phyloP scores from a whole-genome alignment of 768 basidiomycete genomes.

The Leccinum ochraceum region DNA sequence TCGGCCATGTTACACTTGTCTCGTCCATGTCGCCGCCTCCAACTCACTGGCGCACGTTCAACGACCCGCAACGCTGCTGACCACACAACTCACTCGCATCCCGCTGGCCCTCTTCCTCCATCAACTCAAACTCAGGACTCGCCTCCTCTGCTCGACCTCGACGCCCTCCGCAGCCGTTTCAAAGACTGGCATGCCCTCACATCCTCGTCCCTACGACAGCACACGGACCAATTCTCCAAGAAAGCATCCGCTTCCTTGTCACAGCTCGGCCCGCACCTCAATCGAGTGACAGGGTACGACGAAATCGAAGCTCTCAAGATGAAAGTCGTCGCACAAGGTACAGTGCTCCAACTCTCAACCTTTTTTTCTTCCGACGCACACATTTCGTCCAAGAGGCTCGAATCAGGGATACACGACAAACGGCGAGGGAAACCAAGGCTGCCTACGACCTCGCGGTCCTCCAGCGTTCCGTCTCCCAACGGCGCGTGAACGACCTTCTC shows the following conservation, averaged over 20 bases:
- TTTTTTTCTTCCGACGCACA: constrained; percentile 1
- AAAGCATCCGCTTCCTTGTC: constrained; percentile 62
- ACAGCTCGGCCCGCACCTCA: constrained; percentile 75
- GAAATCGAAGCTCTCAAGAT: constrained; percentile 82
- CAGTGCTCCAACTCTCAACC: constrained; percentile 23
- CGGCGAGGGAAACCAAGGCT: constrained; percentile 70
- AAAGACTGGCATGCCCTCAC: constrained; percentile 48
- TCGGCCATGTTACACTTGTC: constrained; percentile 24
- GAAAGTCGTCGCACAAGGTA: constrained; percentile 81
- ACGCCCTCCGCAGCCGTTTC: constrained; percentile 38
- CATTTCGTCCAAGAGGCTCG: constrained; percentile 57
- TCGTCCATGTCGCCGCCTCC: constrained; percentile 3
- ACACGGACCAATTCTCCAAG: constrained; percentile 59
- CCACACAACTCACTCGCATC: not conserved
- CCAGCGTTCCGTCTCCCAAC: constrained; percentile 81
- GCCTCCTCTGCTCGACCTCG: constrained; percentile 18
- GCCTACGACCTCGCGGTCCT: constrained; percentile 79
- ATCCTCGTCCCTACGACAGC: constrained; percentile 42
- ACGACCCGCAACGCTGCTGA: not conserved
- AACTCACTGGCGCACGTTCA: not conserved
- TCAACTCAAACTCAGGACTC: constrained; percentile 4
- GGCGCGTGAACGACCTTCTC: constrained; percentile 93
- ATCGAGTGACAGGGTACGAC: constrained; percentile 89
- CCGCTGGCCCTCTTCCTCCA: not conserved
- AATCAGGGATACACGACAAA: constrained; percentile 66